Base-by-base conservation (phyloP, 371 early-diverging fungal genomes). In the Haplosporangium sp. region DNA sequence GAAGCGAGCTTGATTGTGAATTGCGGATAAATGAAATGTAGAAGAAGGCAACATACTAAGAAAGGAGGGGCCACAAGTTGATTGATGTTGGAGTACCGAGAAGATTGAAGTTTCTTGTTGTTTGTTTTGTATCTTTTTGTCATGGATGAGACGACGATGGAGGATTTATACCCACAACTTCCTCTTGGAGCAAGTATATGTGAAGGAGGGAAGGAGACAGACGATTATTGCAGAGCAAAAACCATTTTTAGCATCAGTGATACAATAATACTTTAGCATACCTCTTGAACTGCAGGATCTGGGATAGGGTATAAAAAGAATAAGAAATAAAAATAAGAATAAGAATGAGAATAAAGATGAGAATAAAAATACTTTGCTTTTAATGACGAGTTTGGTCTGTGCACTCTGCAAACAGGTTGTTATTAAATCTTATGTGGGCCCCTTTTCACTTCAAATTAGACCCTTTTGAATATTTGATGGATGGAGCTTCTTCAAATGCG, bases 281-380 rank as follows among this genome's bases (percentile, higher is more conserved):
- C 61, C 67, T 67, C 74, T 73, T 67, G 63, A 67, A 67, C 64
- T 47, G 74, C 74, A 73, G 74, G 74, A 63, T 73, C 74, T 58
- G 68, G 68, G 44, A 73, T 44, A 67, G 74, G 67, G 68, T 27
- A n/a, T 38, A 39, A 5, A 47, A 45, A 61, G 15, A 60, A 38
- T 27, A 50, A 37, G 3, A 45, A 55, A 9, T 9, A 35, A 57
- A 57, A 47, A 34, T 45, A 47, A 47, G 38, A 19, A 45, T 11
- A 47, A 47, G 47, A 50, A 50, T n/a, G 7, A 47, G 3, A 13
- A 47, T 13, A 47, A 15, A 47, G 8, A 13, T 9, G 15, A 47
- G n/a, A 50, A 1, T 4, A 7, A n/a, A 50, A 15, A n/a, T 50
- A 15, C n/a, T 50, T 2, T n/a, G 15, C n/a, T 50, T n/a, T 50